These are phyloP conservation scores for Trypanosoma lewisi DNA, from an alignment of 208 protist genomes.

Conservation along the genomic window DNA sequence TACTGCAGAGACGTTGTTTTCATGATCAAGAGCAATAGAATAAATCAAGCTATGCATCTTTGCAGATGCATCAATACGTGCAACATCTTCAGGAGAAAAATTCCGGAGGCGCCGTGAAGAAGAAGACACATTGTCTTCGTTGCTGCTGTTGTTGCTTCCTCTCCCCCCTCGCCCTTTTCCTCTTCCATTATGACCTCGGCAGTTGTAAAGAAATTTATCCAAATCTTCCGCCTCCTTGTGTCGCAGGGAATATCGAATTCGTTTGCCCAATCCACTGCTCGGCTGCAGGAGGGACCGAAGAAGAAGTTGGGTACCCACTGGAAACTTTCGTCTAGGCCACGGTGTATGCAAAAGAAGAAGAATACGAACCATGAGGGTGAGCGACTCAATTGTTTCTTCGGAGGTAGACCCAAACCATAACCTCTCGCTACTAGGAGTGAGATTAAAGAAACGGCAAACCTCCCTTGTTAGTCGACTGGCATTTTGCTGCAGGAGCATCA, in stretches of 20 bases:
- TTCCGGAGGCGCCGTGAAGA: not conserved
- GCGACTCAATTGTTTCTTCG: conserved; percentile 6
- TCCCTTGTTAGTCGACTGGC: not conserved
- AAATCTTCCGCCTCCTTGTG: conserved; percentile 34
- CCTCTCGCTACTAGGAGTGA: conserved; percentile 14
- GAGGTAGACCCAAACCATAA: conserved; percentile 14
- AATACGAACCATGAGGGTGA: conserved; percentile 14
- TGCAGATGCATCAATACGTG: conserved; percentile 11
- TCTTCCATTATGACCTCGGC: not conserved
- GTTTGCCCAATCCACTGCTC: conserved; percentile 34
- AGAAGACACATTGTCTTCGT: not conserved
- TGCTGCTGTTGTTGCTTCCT: not conserved
- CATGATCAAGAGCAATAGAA: conserved; percentile 9
- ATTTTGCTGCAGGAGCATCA: not conserved
- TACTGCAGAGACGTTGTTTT: conserved; percentile 4
- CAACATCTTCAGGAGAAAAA: conserved; percentile 10
- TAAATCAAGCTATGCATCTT: conserved; percentile 18
- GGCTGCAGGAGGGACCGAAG: conserved; percentile 35
- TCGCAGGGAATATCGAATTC: conserved; percentile 34
- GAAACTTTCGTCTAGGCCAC: conserved; percentile 4
- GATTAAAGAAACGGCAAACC: conserved; percentile 12
- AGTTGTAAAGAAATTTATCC: conserved; percentile 25
- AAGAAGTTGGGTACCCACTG: conserved; percentile 5
- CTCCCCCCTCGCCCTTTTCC: not conserved
- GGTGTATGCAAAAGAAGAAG: not conserved